Evolutionary conservation across 768 basidiomycete species (phyloP).

Genomic region (Lactifluus piperatus): DNA sequence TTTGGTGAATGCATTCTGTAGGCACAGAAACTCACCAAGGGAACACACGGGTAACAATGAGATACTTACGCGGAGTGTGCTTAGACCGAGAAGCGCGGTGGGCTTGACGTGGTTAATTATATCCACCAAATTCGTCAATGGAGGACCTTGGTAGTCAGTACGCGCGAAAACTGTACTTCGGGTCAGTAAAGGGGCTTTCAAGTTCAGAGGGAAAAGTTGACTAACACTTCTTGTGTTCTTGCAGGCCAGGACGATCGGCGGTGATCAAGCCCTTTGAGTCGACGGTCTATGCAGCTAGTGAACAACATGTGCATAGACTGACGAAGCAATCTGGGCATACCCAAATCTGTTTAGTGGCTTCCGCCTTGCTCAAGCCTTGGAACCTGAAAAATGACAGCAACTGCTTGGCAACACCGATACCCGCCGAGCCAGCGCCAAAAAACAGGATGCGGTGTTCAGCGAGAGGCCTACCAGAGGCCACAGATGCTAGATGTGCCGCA

Average conservation of each 20-base stretch:
- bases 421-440: constrained; percentile 87
- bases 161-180: constrained; percentile 63
- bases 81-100: constrained; percentile 82
- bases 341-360: constrained; percentile 73
- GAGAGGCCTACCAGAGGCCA: constrained; percentile 56
- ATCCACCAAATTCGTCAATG: constrained; percentile 68
- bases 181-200: background rate
- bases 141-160: constrained; percentile 66
- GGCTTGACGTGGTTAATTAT: constrained; percentile 78
- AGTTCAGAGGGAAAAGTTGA: background rate
- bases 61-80: constrained; percentile 55
- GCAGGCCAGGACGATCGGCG: constrained; percentile 56
- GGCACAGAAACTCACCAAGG: constrained; percentile 9
- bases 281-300: constrained; percentile 28
- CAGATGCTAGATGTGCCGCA: constrained; percentile 71
- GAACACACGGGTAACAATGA: constrained; percentile 1
- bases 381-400: constrained; percentile 83
- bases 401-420: constrained; percentile 88
- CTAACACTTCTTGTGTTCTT: constrained; percentile 79
- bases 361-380: constrained; percentile 63
- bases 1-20: constrained; percentile 64
- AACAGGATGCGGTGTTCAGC: constrained; percentile 80
- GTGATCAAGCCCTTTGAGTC: constrained; percentile 86
- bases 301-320: background rate
- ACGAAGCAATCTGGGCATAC: constrained; percentile 27